Evolutionary conservation across 2,329 filamentous ascomycete species (phyloP), one percentile per base, ranked within the genome.

Genomic region (Cryphonectria radicalis): DNA sequence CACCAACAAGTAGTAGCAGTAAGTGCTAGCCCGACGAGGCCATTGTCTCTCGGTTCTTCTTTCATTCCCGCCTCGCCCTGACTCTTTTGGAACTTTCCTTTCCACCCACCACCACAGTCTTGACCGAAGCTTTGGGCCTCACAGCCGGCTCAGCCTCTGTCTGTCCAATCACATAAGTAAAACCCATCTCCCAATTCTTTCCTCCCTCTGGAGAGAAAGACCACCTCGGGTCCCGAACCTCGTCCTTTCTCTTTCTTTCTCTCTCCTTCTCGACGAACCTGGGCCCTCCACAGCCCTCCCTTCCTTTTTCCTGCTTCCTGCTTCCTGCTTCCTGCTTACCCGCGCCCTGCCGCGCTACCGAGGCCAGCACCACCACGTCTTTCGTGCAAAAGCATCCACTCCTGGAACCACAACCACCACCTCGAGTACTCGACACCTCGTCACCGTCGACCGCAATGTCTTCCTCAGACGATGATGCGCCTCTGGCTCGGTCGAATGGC

Each of bases 381-480:
- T 25, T 10, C 32, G 19, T 25, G 35, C 57, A 35, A 17, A 10
- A 60, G n/a, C 62, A n/a, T 50, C 60, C 59, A 42, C 59, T 57
- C n/a, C 46, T n/a, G 22, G 22, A 50, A 50, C 40, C 40, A 37
- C 19, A 68, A 46, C 62, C 46, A 40, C 62, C 42, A 19, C 62
- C n/a, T 28, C 62, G 37, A 43, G 7, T 13, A 13, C 62, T 43
- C n/a, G 4, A n/a, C 6, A n/a, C 62, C 40, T 46, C 62, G 25
- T 32, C 35, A 14, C 6, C 17, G 13, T 28, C 62, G 8, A 6
- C 55, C 75, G 85, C 75, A 73, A 89, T 89, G 86, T 82, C 82
- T 79, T 87, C 83, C 77, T 96, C 93, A 42, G 93, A 95, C 78
- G 94, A 97, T 79, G 93, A 97, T 81, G 88, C 88, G 84, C 94